These are phyloP conservation scores for Euphrasia confusa DNA, from an alignment of 257 asterid species.

Conservation along the genomic window DNA sequence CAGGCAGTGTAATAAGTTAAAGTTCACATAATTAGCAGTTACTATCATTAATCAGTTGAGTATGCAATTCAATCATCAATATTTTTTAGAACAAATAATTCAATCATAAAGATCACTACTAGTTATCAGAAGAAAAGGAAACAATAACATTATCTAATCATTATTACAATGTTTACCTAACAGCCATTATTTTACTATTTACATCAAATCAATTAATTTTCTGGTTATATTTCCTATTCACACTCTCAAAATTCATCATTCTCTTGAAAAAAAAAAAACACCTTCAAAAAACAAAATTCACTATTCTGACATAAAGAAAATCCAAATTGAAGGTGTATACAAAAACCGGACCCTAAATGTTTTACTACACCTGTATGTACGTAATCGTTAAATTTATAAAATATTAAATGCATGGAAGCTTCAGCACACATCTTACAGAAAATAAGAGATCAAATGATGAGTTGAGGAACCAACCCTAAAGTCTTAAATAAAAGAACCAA, in stretches of 20 bases:
- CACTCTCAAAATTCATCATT: no score
- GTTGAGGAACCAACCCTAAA: neutral
- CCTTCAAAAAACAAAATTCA: no score
- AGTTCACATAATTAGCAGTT: no score
- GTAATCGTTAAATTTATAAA: conserved; percentile 4
- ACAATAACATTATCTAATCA: neutral
- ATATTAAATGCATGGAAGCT: conserved; percentile 7
- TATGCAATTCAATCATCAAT: neutral
- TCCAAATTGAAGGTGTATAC: no score
- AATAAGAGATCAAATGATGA: conserved; percentile 12
- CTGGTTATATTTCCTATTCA: no score
- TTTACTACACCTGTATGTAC: conserved; percentile 2
- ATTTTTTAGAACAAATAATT: neutral
- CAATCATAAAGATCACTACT: neutral
- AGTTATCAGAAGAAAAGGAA: neutral
- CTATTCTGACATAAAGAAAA: no score
- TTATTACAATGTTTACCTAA: no score
- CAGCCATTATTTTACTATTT: no score
- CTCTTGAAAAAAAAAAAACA: no score
- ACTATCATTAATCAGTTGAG: no score
- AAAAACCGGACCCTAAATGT: neutral
- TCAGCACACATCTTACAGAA: conserved; percentile 18
- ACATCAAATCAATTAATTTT: no score
- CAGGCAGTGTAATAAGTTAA: no score
- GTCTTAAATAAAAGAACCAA: conserved; percentile 1